A percentile compares a stretch with the other conserved stretches of the same genome.
Evolutionary conservation across 306 rosid genomes (phyloP).

Genomic region (Abrus precatorius): DNA sequence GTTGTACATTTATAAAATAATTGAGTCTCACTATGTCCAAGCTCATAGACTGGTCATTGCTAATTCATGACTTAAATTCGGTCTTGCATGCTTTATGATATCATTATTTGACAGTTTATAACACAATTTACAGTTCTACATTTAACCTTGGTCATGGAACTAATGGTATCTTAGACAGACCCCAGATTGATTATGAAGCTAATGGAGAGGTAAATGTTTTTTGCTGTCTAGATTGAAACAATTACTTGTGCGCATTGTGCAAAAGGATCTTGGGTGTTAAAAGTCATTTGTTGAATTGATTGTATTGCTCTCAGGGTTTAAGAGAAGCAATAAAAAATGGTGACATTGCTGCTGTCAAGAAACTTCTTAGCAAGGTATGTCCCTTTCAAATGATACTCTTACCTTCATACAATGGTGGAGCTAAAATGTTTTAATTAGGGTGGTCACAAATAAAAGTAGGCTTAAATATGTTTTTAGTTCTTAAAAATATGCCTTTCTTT

Average conservation of each 20-base stretch:
- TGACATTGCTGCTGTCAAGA: constrained; percentile 80
- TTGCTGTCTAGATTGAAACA: constrained; percentile 40
- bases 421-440: too few species aligned
- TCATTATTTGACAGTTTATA: constrained; percentile 43
- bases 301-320: constrained; percentile 69
- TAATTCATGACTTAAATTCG: constrained; percentile 32
- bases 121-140: constrained; percentile 62
- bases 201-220: constrained; percentile 82
- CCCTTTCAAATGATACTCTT: constrained; percentile 21
- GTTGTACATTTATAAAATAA: neutral
- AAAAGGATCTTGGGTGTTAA: constrained; percentile 36
- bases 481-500: too few species aligned
- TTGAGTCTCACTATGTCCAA: constrained; percentile 9
- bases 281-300: constrained; percentile 44
- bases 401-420: neutral
- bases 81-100: constrained; percentile 26
- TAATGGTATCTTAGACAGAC: constrained; percentile 49
- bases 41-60: constrained; percentile 35
- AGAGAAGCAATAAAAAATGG: constrained; percentile 98
- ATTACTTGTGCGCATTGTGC: constrained; percentile 26
- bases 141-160: constrained; percentile 68
- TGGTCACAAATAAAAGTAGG: too few species aligned
- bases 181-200: constrained; percentile 70
- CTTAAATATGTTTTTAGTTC: too few species aligned
- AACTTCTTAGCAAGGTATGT: constrained; percentile 83